Evolutionary conservation across 495 filamentous ascomycete genomes (phyloP), one percentile per base, ranked within the genome.

Genomic region (Jackrogersella minutella): DNA sequence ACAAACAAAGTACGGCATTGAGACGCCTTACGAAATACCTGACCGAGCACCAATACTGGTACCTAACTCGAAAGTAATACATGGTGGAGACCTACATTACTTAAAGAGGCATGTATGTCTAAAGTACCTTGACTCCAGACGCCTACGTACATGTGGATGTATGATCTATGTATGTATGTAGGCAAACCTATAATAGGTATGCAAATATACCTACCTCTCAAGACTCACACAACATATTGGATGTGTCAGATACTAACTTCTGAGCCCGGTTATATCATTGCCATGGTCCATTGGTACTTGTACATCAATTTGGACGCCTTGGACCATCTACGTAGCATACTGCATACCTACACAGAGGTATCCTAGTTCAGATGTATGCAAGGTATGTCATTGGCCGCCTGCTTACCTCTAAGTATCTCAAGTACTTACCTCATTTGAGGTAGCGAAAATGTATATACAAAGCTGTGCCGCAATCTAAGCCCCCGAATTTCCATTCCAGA

Each of bases 381-480:
- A 26, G 58, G 58, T 43, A 44, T 21, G 40, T 47, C n/a, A 55
- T 55, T 62, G 60, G 59, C 21, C 50, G 40, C 58, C 44, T 52
- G 13, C 31, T 24, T 56, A 28, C 36, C 36, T 49, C 2, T 28
- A 17, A 11, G 40, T n/a, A n/a, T n/a, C n/a, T n/a, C n/a, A 30
- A 30, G 28, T 13, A 39, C 58, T 58, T 62, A 52, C 58, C 52
- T 33, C 46, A 62, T 68, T 19, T 30, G 37, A 54, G 39, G 49
- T 66, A 56, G 34, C 37, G 34, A 30, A 69, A 55, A 64, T 53
- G 66, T 64, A 64, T 60, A 64, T 57, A 60, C 64, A 44, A 55
- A 41, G 60, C 66, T 64, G 66, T 69, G 66, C 66, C 66, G 55
- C 60, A 64, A 57, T 69, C 66, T 69, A 69, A 69, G 66, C 66